Conservation (phyloP, 768 basidiomycete genomes). For the Leccinum broughii region DNA sequence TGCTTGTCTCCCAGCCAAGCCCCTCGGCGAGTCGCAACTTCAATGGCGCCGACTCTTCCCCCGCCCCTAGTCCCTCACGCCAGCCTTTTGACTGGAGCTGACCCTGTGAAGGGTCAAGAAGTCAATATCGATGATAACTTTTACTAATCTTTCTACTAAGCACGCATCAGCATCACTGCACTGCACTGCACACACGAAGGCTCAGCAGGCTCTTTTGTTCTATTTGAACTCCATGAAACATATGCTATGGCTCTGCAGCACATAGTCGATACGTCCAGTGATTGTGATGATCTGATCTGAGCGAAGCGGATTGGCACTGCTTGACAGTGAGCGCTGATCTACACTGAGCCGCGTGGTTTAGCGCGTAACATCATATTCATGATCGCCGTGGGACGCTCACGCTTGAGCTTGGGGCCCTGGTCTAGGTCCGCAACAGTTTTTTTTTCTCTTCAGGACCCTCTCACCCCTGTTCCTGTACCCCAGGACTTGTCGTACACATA, state of each 20-base stretch:
- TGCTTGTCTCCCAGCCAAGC: neutral
- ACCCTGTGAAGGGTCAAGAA: neutral
- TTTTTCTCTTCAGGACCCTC: neutral
- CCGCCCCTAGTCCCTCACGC: conserved; percentile 1
- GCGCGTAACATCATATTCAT: neutral
- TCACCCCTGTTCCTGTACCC: neutral
- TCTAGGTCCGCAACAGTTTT: neutral
- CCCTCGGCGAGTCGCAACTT: conserved; percentile 10
- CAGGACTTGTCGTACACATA: neutral
- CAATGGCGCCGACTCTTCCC: conserved; percentile 20
- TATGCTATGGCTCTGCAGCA: conserved; percentile 1
- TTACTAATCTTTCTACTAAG: neutral
- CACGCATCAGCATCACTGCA: neutral
- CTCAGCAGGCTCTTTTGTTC: neutral
- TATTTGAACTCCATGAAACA: neutral
- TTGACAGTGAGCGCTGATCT: conserved; percentile 12
- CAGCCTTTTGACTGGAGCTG: neutral
- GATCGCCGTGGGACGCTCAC: conserved; percentile 2
- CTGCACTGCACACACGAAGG: neutral
- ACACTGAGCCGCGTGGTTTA: conserved; percentile 8
- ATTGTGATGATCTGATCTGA: conserved; percentile 6
- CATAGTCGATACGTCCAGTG: neutral
- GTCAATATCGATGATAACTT: neutral
- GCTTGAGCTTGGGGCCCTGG: neutral
- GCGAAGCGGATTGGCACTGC: neutral